Evolutionary conservation across 225 moss, liverwort and hornwort species (phyloP).

Genomic region (Ulota crispa): DNA sequence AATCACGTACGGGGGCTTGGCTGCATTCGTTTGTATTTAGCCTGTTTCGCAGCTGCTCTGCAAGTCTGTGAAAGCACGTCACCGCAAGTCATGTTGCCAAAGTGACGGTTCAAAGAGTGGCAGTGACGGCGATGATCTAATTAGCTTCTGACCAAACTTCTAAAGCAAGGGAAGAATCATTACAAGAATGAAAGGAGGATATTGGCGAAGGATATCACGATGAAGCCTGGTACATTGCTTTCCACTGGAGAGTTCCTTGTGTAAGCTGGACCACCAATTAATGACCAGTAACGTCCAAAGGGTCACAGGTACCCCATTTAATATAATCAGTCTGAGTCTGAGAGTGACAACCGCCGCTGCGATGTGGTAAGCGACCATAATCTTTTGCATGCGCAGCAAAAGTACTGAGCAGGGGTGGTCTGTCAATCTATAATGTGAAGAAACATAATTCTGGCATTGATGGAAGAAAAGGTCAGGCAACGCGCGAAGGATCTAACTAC

Average conservation of each 20-base stretch:
- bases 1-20: neutral
- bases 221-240: neutral
- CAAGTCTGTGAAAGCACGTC: neutral
- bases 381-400: conserved; percentile 26
- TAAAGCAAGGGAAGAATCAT: neutral
- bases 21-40: neutral
- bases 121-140: neutral
- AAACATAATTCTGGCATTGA: conserved; percentile 32
- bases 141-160: conserved; percentile 5
- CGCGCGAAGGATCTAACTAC: conserved; percentile 26
- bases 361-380: neutral
- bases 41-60: neutral
- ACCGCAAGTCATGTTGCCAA: neutral
- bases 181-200: neutral
- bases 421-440: conserved; percentile 31
- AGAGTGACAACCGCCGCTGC: conserved; percentile 21
- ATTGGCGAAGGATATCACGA: neutral
- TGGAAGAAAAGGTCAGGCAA: conserved; percentile 17
- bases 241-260: neutral
- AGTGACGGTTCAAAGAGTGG: neutral
- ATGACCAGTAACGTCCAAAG: conserved; percentile 11
- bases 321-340: conserved; percentile 19
- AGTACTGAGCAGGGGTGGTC: conserved; percentile 19
- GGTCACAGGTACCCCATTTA: conserved; percentile 19
- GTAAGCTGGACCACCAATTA: conserved; percentile 9